Evolutionary conservation across 1,284 basidiomycete species (phyloP).

Genomic region (Austroboletus novae-zelandiae): DNA sequence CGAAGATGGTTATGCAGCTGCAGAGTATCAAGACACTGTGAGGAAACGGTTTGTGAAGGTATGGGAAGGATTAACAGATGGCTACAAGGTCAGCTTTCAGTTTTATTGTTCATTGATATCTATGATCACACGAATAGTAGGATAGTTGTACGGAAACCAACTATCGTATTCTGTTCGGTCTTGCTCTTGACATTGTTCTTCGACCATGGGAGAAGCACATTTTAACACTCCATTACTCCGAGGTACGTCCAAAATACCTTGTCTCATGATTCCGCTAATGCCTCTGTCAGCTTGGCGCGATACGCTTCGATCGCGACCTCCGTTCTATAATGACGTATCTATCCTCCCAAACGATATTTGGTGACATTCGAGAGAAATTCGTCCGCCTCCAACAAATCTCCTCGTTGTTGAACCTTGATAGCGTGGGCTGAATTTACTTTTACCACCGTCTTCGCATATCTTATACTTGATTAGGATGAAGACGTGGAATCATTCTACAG

Average conservation of each 20-base stretch:
- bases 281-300: constrained; percentile 78
- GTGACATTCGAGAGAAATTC: constrained; percentile 90
- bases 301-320: constrained; percentile 94
- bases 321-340: constrained; percentile 82
- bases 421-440: constrained; percentile 46
- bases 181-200: constrained; percentile 84
- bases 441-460: constrained; percentile 1
- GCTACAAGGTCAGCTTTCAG: constrained; percentile 71
- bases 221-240: constrained; percentile 80
- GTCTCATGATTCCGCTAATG: constrained; percentile 9
- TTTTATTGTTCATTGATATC: constrained; percentile 2
- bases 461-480: constrained; percentile 63
- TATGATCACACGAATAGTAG: constrained; percentile 38
- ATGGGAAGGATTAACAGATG: constrained; percentile 84
- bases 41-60: constrained; percentile 84
- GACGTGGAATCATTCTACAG: constrained; percentile 91
- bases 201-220: constrained; percentile 93
- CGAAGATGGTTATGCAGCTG: constrained; percentile 80
- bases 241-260: constrained; percentile 48
- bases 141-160: constrained; percentile 86
- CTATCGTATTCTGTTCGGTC: constrained; percentile 80
- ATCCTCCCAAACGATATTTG: constrained; percentile 81
- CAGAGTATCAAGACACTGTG: constrained; percentile 84
- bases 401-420: constrained; percentile 88
- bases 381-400: constrained; percentile 90